Evolutionary conservation across 106 monocot species (phyloP).

Genomic region (Acorus calamus): DNA sequence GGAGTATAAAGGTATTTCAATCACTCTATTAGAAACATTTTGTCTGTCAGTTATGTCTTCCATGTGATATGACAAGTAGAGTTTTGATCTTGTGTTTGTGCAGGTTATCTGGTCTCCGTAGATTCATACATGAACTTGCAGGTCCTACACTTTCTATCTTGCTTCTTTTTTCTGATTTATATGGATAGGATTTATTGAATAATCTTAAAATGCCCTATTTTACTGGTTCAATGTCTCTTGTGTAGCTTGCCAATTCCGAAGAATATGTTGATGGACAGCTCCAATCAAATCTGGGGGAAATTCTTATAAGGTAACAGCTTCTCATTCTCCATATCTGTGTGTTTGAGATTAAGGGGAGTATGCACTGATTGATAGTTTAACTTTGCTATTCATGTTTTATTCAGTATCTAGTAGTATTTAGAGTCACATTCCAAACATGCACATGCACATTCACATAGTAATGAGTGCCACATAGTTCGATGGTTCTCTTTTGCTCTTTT

Average conservation of each 20-base stretch:
- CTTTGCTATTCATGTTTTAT: neutral
- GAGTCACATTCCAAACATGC: too few relatives aligned
- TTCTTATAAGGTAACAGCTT: conserved; percentile 61
- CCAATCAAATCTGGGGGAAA: conserved; percentile 85
- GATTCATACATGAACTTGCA: conserved; percentile 98
- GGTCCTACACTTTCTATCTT: conserved; percentile 26
- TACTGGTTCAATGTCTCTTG: neutral
- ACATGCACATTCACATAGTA: too few relatives aligned
- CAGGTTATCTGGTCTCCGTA: conserved; percentile 92
- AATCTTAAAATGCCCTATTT: neutral
- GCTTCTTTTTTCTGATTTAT: neutral
- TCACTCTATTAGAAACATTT: neutral
- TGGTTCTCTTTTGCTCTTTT: too few relatives aligned
- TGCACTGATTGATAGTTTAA: neutral
- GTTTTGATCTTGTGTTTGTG: conserved; percentile 4
- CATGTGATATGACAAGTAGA: too few relatives aligned
- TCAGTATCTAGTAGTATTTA: neutral
- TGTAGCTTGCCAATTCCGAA: conserved; percentile 83
- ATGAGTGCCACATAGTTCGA: too few relatives aligned
- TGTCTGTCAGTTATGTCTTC: neutral
- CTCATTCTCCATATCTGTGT: too few relatives aligned
- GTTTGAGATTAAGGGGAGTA: too few relatives aligned
- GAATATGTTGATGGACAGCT: conserved; percentile 93
- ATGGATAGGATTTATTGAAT: neutral
- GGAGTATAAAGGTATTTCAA: conserved; percentile 80